phyloP scores from a whole-genome alignment of 345 rosid genomes.

The Populus ilicifolia region DNA sequence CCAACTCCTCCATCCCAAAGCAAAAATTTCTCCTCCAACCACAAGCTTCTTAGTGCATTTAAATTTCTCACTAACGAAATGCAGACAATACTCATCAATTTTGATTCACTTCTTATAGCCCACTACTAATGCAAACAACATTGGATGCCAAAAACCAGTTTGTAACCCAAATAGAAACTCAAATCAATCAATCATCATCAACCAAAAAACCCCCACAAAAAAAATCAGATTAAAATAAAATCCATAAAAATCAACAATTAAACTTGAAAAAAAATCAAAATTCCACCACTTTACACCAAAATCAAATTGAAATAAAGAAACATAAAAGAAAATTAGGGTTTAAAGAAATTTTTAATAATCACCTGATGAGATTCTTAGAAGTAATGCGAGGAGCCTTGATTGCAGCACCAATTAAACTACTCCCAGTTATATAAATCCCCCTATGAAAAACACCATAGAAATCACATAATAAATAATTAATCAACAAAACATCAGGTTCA shows the following conservation, averaged over 20 bases:
- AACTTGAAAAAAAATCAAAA: background rate
- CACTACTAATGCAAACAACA: background rate
- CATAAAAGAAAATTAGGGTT: background rate
- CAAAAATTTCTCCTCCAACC: background rate
- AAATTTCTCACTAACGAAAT: background rate
- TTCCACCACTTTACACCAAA: background rate
- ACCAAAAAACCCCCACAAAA: background rate
- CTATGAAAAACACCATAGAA: conserved; percentile 24
- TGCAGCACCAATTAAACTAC: conserved; percentile 99
- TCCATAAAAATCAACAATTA: background rate
- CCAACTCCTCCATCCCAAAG: background rate
- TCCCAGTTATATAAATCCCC: conserved; percentile 97
- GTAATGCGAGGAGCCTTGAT: conserved; percentile 97
- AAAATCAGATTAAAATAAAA: background rate
- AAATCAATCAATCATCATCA: background rate
- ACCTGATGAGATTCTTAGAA: conserved; percentile 96
- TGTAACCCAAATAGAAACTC: background rate
- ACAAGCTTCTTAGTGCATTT: background rate
- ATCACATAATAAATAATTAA: background rate
- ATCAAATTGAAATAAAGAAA: background rate
- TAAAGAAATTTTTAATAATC: background rate
- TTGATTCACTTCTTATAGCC: background rate
- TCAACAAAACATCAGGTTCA: background rate
- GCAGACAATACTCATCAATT: background rate
- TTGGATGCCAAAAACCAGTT: background rate